Evolutionary conservation across 2,329 filamentous ascomycete genomes (phyloP), one percentile per base, ranked within the genome.

Genomic region (Neopestalotiopsis sp.): DNA sequence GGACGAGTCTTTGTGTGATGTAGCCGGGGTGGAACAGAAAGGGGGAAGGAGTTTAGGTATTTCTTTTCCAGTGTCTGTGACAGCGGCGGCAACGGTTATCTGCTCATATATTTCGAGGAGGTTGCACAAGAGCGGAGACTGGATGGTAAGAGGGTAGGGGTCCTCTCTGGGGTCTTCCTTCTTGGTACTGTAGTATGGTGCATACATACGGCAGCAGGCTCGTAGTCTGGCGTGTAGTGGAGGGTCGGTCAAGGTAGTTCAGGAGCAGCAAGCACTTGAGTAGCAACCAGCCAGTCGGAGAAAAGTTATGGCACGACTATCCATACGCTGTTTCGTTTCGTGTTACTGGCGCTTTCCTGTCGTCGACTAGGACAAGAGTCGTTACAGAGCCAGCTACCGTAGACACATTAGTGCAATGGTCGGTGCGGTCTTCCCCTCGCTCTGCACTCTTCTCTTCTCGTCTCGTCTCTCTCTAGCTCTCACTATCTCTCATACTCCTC

Each of bases 41-140:
- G 57, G 57, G 24, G 24, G 28, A 30, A 13, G 20, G 4, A 10
- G 28, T 53, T 28, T 28, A 28, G 24, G 24, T 17, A 24, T 53
- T 53, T 53, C 45, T 53, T 53, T 53, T 53, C 10, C 20, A 28
- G 45, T 7, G 20, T 53, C 45, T 53, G 45, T 53, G 45, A 53
- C 45, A 53, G 45, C 45, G 45, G 45, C 45, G 45, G 30, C 20
- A 30, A 34, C 24, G 24, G 57, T 59, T 59, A 59, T 59, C 57
- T 59, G 57, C 24, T 59, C 57, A 59, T 53, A 59, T 59, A 34
- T 34, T 28, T 28, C 57, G 57, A 24, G 30, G 57, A 30, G 24
- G 57, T 59, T 14, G 57, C 24, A 59, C 57, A 59, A 59, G 57
- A 59, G 57, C 57, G 57, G 57, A 59, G 57, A 58, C 5, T 30